Evolutionary conservation across 257 asterid species (phyloP), one percentile per base, ranked within the genome.

Genomic region (Petrea volubilis): DNA sequence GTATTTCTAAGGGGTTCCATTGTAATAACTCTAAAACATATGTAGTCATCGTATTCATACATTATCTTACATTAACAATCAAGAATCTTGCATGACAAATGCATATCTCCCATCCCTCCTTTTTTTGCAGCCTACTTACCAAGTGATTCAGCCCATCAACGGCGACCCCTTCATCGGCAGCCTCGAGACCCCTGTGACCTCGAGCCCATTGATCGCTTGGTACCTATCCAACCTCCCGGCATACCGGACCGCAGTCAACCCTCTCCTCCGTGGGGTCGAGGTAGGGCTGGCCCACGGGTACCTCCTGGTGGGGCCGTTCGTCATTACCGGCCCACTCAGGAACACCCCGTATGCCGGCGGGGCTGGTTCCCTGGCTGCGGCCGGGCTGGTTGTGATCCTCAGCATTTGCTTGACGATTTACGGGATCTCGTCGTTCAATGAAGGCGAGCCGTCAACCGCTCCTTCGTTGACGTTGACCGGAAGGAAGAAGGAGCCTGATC

Each of bases 101-200:
- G n/a, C n/a, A n/a, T n/a, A 47, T 47, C 15, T 50, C 74, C 76
- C 79, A 2, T 82, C 87, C 62, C 77, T 81, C 78, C 64, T 82
- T 0, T 7, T 12, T 38, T 29, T 81, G 85, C 93, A 95, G 99
- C 97, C 99, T 0, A 92, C 97, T 4, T 95, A 64, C 87, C 99
- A 95, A 90, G 99, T 92, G 41, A 49, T 93, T 60, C 96, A 91
- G 74, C 98, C 98, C 10, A 75, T 93, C 70, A 93, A 93, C 28
- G 98, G 98, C 3, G 99, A 95, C 50, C 99, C 99, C 0, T 95
- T 95, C 87, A 92, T 95, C 18, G 99, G 99, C 56, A 90, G 97
- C 61, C 89, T 95, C 0, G 99, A 95, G 63, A 95, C 99, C 8
- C 99, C 99, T 0, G 83, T 95, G 18, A 95, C 99, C 14, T 92